Conservation (phyloP, 2,329 filamentous ascomycete genomes). For the Macroventuria anomochaeta region DNA sequence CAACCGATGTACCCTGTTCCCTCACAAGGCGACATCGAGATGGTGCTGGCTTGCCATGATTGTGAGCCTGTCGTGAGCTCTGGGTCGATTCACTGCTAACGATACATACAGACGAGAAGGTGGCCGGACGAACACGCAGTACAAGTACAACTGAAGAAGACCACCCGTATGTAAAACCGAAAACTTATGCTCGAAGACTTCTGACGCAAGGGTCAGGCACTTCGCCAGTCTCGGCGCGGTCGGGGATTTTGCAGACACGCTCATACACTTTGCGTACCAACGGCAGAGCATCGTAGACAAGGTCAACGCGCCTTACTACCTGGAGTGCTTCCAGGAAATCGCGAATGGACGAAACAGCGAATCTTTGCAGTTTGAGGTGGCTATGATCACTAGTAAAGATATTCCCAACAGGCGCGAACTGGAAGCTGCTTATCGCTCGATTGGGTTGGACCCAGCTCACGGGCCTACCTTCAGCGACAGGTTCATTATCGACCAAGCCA, state of each 20-base stretch:
- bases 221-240: constrained; percentile 69
- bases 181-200: neutral
- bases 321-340: constrained; percentile 69
- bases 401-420: constrained; percentile 65
- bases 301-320: constrained; percentile 63
- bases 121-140: constrained; percentile 34
- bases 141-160: constrained; percentile 43
- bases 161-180: constrained; percentile 38
- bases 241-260: constrained; percentile 66
- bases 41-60: constrained; percentile 45
- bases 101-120: constrained; percentile 32
- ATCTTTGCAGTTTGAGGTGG: constrained; percentile 64
- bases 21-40: constrained; percentile 51
- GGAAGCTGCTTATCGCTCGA: constrained; percentile 63
- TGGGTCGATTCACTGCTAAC: constrained; percentile 19
- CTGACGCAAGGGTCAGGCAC: constrained; percentile 47
- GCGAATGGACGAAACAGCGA: constrained; percentile 63
- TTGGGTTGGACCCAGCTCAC: constrained; percentile 59
- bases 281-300: constrained; percentile 65
- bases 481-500: constrained; percentile 67
- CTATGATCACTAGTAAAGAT: constrained; percentile 64
- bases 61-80: constrained; percentile 29
- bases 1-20: constrained; percentile 40
- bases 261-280: constrained; percentile 69
- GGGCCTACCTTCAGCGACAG: constrained; percentile 59